Evolutionary conservation across 495 filamentous ascomycete species (phyloP), one percentile per base, ranked within the genome.

Genomic region (Penicillium pancosmium): DNA sequence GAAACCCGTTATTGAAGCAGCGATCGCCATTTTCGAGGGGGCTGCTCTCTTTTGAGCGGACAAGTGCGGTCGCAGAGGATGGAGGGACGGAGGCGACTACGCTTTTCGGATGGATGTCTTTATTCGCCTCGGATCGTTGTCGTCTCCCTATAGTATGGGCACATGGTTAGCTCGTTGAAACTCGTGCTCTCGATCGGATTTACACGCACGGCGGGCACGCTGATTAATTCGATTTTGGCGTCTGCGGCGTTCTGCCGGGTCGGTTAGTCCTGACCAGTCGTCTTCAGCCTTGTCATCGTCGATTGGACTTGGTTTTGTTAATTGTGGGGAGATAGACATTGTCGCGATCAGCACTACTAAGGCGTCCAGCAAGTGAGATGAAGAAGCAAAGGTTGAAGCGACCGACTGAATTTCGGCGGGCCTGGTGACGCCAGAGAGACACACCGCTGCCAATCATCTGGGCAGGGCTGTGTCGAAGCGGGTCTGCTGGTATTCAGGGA

Each of bases 151-250:
- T 23, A 31, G 9, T 3, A 18, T 5, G 5, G 13, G 50, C n/a
- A 33, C 8, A 27, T 10, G 5, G 13, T 44, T 12, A 44, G n/a
- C 16, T 19, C 18, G 5, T 18, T 19, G 8, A 19, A 40, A 40
- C 4, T 12, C 33, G 31, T 16, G n/a, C 15, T 18, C 27, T 52
- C 33, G 4, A 8, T 19, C 9, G 12, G 15, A 43, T 16, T 16
- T 11, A 9, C 59, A 60, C 50, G 57, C 48, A 78, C 77, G 66
- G 50, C 65, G 71, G 18, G 77, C 76, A 49, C 77, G 61, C 60
- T 81, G 77, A 54, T 79, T 78, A 16, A 79, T 49, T 12, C 78
- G 67, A 60, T 81, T 81, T 61, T 81, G 78, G 33, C 70, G 59
- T 46, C 69, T 56, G 35, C 77, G 66, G 3, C 78, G 64, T 54